Evolutionary conservation across 306 rosid species (phyloP), one percentile per base, ranked within the genome.

Genomic region (Lupinus albus): DNA sequence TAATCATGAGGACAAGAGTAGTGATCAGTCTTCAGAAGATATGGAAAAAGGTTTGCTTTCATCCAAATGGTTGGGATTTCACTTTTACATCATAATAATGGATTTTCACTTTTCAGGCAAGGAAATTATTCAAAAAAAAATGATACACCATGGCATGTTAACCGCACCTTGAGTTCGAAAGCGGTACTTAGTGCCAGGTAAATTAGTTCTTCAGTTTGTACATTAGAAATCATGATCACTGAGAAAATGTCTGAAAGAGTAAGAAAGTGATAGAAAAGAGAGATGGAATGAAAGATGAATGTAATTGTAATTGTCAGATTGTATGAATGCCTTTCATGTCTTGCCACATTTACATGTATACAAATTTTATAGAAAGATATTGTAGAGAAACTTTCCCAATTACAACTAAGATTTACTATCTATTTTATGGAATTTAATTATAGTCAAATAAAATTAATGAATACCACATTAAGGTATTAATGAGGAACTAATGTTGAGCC

Each of bases 11-110:
- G 30, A 25, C 33, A 49, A 41, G 13, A 62, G 15, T 30, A 25
- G 52, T 49, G n/a, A 8, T 65, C 81, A 15, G 49, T 74, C 72
- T 44, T 60, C 82, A 11, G 81, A 59, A 76, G 78, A 47, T 13
- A 33, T 57, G 9, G 82, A 64, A 52, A 78, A 83, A 84, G 98
- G 98, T 89, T 82, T 78, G 73, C 58, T 67, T 83, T 84, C 46
- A 81, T 70, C 30, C 38, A 44, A 73, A 67, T 45, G 41, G 71
- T 79, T 58, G 53, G 13, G 25, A 53, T 59, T 76, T 65, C 74
- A 47, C 42, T 68, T 61, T 30, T 67, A 20, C 59, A 76, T 41
- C 56, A 55, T 52, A 30, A 5, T 11, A 62, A 49, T 30, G 61
- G 70, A 41, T 35, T 80, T 73, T 72, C 52, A 56, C 58, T 47